phyloP scores from a whole-genome alignment of 1,284 basidiomycete genomes.

The Schizophyllum amplum region DNA sequence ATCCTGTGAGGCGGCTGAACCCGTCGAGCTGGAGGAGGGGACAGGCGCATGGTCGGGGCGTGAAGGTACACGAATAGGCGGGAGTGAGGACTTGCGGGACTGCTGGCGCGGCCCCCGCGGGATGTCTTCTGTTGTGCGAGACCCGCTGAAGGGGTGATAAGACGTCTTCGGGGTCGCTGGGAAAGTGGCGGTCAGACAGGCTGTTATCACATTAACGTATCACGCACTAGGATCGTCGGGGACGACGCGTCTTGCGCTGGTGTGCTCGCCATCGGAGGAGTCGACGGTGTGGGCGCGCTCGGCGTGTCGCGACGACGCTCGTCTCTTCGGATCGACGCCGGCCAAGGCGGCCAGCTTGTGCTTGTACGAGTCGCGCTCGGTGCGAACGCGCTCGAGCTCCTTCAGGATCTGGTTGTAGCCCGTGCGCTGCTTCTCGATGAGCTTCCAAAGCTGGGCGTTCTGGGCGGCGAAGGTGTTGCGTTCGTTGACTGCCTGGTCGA shows the following conservation, averaged over 20 bases:
- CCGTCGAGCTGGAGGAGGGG: conserved; percentile 5
- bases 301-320: not conserved
- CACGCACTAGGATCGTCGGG: not conserved
- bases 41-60: conserved; percentile 23
- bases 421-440: conserved; percentile 80
- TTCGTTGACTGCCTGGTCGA: conserved; percentile 68
- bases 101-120: conserved; percentile 12
- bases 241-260: not conserved
- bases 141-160: conserved; percentile 14
- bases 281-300: not conserved
- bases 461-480: conserved; percentile 73
- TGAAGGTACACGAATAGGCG: conserved; percentile 35
- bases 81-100: conserved; percentile 24
- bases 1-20: conserved; percentile 16
- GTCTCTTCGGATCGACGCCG: conserved; percentile 2
- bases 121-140: not conserved
- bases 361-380: conserved; percentile 69
- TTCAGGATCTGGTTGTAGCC: conserved; percentile 68
- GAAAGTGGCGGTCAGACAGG: not conserved
- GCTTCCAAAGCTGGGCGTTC: conserved; percentile 86
- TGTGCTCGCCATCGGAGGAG: not conserved
- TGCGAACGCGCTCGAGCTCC: conserved; percentile 73
- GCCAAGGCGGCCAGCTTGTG: conserved; percentile 33
- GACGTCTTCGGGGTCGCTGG: not conserved
- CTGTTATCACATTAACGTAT: no score